Base-by-base conservation (phyloP, 441 rosid species). In the Brassica balearica region DNA sequence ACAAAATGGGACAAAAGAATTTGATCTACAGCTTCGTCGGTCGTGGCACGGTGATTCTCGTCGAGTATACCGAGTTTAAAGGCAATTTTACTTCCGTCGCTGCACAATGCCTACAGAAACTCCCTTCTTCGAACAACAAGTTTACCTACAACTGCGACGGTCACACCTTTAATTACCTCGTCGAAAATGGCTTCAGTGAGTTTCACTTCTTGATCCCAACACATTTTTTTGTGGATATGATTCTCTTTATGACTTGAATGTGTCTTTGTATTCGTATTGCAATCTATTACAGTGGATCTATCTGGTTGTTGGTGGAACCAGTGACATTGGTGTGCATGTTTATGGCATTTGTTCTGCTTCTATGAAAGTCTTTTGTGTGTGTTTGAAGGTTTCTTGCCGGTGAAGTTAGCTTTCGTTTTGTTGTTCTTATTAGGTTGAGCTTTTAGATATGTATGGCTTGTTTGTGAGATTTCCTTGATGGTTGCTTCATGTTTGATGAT, bases 1-100 rank as follows among this genome's bases (percentile, higher is more conserved):
- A 15, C 8, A 34, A 15, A 79, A 91, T 91, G 97, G 81, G 83
- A 38, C 88, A 84, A 79, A 81, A 53, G 59, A 53, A 53, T 53
- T 53, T 53, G 59, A 53, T 53, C 59, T 53, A 53, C 59, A 53
- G 59, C 59, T 53, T 53, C 22, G 59, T 53, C 1, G 59, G 22
- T 53, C 59, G 59, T 53, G 59, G 59, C 22, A 53, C 59, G 22
- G 59, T 53, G 59, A 53, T 53, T 53, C 59, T 53, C 2, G 59
- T 15, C 59, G 59, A 53, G 59, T 53, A 53, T 53, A 53, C 59
- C 1, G 59, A 53, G 62, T 58, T 58, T 58, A 58, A 58, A 58
- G 62, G 62, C 0, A 58, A 58, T 19, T 58, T 58, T 58, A 58
- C 62, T 58, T 58, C 62, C 62, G 62, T 58, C 2, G 62, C 62